These are phyloP conservation scores for Hanseniaspora jakobsenii DNA, from an alignment of 805 yeast genomes.

Conservation along the genomic window DNA sequence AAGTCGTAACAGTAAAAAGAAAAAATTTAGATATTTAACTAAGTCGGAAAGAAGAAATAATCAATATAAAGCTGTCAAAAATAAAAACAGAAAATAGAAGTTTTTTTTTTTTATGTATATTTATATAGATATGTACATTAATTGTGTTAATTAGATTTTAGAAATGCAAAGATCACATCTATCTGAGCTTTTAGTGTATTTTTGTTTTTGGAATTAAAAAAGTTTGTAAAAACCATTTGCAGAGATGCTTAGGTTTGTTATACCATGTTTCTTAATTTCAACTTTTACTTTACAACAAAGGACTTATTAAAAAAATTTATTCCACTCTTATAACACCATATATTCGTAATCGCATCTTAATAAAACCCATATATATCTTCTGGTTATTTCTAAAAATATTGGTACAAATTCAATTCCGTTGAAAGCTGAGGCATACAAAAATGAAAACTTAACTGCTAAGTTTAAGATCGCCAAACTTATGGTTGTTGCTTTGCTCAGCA, in stretches of 20 bases:
- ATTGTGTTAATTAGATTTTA: background rate
- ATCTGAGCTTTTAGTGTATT: too few relatives aligned
- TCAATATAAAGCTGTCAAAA: constrained; percentile 36
- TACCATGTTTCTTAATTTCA: too few relatives aligned
- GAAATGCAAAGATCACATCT: background rate
- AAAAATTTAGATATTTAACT: constrained; percentile 79
- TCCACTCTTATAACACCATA: constrained; percentile 19
- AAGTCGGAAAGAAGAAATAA: constrained; percentile 61
- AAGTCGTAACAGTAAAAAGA: constrained; percentile 29
- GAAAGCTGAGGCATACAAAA: constrained; percentile 34
- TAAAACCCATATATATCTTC: constrained; percentile 87
- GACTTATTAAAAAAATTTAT: background rate
- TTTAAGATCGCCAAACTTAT: constrained; percentile 45
- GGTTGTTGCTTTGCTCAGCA: constrained; percentile 35
- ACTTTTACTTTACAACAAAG: too few relatives aligned
- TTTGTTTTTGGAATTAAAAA: too few relatives aligned
- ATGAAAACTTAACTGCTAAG: constrained; percentile 56
- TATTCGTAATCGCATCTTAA: constrained; percentile 73
- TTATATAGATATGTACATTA: background rate
- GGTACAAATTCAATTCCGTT: constrained; percentile 43
- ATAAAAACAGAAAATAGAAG: constrained; percentile 27
- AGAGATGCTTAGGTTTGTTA: too few relatives aligned
- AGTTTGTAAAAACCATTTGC: too few relatives aligned
- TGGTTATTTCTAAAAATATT: constrained; percentile 60
- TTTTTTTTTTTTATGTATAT: background rate